phyloP scores from a whole-genome alignment of 345 rosid species.

The Boechera stricta region DNA sequence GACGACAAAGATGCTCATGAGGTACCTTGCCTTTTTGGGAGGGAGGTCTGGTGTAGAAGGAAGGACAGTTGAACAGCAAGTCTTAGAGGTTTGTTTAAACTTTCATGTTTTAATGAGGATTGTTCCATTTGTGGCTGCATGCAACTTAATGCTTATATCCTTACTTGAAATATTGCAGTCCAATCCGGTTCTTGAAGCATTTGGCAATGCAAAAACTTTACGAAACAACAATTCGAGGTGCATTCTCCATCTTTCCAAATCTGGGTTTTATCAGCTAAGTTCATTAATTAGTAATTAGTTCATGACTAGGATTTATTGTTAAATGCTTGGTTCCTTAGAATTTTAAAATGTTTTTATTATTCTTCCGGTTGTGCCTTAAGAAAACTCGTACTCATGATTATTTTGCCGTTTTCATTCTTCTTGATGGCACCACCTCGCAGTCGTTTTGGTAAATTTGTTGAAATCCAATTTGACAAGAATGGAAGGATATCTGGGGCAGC shows the following conservation, averaged over 20 bases:
- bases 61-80: slow-evolving; percentile 96
- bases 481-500: slow-evolving; percentile 98
- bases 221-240: slow-evolving; percentile 96
- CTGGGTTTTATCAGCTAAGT: neutral
- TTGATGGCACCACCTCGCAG: slow-evolving; percentile 48
- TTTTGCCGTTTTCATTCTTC: slow-evolving; percentile 29
- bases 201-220: slow-evolving; percentile 95
- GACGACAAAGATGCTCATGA: slow-evolving; percentile 97
- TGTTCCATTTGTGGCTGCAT: slow-evolving; percentile 7
- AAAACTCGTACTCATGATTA: slow-evolving; percentile 16
- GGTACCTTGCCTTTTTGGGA: slow-evolving; percentile 89
- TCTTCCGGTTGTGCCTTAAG: slow-evolving; percentile 13
- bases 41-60: slow-evolving; percentile 96
- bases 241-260: slow-evolving; percentile 28
- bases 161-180: slow-evolving; percentile 59
- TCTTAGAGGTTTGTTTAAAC: slow-evolving; percentile 67
- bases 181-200: slow-evolving; percentile 97
- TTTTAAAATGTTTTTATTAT: neutral
- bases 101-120: slow-evolving; percentile 11
- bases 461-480: slow-evolving; percentile 87
- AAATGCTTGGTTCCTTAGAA: slow-evolving; percentile 9
- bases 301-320: slow-evolving; percentile 3
- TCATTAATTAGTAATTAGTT: neutral
- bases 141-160: slow-evolving; percentile 22
- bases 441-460: slow-evolving; percentile 97